phyloP scores from a whole-genome alignment of 2,329 filamentous ascomycete genomes.

The Tolypocladium tropicale region DNA sequence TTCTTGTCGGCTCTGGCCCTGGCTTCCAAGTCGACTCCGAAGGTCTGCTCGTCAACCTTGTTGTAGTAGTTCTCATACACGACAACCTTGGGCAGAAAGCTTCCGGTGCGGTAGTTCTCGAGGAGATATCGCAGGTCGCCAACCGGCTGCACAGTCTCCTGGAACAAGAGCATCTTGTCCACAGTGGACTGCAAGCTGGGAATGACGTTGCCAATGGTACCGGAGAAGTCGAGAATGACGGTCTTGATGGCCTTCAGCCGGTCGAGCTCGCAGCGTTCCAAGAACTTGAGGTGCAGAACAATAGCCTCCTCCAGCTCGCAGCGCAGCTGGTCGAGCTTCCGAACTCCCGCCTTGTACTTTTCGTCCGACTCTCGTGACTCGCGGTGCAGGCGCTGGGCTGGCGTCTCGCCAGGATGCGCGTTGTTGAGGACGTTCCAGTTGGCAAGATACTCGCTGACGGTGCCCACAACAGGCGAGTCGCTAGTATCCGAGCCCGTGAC shows the following conservation, averaged over 20 bases:
- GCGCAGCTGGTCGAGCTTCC: conserved; percentile 78
- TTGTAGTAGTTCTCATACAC: conserved; percentile 99
- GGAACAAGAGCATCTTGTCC: conserved; percentile 98
- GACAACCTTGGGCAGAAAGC: conserved; percentile 80
- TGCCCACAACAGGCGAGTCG: conserved; percentile 72
- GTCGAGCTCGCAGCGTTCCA: conserved; percentile 95
- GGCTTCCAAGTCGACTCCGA: conserved; percentile 95
- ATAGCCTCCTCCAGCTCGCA: conserved; percentile 96
- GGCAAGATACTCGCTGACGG: conserved; percentile 79
- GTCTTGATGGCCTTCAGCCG: conserved; percentile 96
- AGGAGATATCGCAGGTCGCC: conserved; percentile 87
- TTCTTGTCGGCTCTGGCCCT: conserved; percentile 89
- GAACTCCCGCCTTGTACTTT: conserved; percentile 79
- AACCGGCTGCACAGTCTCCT: conserved; percentile 92
- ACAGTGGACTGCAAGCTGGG: conserved; percentile 91
- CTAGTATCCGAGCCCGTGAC: conserved; percentile 42
- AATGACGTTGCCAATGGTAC: conserved; percentile 95
- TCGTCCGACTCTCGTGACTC: conserved; percentile 89
- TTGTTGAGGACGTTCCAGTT: conserved; percentile 85
- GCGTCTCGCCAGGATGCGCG: conserved; percentile 86
- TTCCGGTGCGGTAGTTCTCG: conserved; percentile 93
- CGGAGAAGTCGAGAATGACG: conserved; percentile 93
- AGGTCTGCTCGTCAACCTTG: conserved; percentile 92
- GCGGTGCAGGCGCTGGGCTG: conserved; percentile 71
- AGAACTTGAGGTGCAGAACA: conserved; percentile 83